Evolutionary conservation across 352 stramenopile genomes (phyloP).

Genomic region (Phytophthora kernoviae): DNA sequence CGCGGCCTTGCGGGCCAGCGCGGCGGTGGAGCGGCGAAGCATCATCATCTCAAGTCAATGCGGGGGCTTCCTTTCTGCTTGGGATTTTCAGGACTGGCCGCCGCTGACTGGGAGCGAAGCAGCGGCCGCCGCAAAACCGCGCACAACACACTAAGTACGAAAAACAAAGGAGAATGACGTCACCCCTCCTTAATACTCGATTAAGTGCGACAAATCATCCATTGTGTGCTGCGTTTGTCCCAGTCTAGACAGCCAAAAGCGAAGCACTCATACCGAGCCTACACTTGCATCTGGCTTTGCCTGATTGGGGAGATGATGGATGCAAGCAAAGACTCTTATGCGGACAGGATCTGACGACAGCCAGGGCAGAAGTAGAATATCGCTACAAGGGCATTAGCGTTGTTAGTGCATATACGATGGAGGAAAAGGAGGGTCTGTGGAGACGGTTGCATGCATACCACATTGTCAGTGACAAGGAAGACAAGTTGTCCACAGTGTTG

Average conservation of each 20-base stretch:
- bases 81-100: slow-evolving; percentile 40
- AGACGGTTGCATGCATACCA: too few relatives aligned
- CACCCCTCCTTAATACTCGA: slow-evolving; percentile 5
- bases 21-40: slow-evolving; percentile 60
- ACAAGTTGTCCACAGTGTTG: neutral
- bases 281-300: neutral
- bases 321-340: neutral
- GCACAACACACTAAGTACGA: slow-evolving; percentile 30
- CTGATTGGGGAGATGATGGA: slow-evolving; percentile 19
- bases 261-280: slow-evolving; percentile 1
- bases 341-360: too few relatives aligned
- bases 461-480: too few relatives aligned
- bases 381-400: too few relatives aligned
- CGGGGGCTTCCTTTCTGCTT: slow-evolving; percentile 46
- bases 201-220: slow-evolving; percentile 25
- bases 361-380: too few relatives aligned
- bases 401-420: too few relatives aligned
- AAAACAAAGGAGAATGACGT: slow-evolving; percentile 23
- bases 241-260: slow-evolving; percentile 1
- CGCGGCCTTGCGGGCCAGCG: slow-evolving; percentile 39
- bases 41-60: slow-evolving; percentile 45
- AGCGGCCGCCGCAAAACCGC: slow-evolving; percentile 23
- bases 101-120: slow-evolving; percentile 19
- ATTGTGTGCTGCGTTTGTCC: slow-evolving; percentile 11
- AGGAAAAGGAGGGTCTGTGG: too few relatives aligned